Base-by-base conservation (phyloP, 2,329 filamentous ascomycete genomes). In the Fusarium poae region DNA sequence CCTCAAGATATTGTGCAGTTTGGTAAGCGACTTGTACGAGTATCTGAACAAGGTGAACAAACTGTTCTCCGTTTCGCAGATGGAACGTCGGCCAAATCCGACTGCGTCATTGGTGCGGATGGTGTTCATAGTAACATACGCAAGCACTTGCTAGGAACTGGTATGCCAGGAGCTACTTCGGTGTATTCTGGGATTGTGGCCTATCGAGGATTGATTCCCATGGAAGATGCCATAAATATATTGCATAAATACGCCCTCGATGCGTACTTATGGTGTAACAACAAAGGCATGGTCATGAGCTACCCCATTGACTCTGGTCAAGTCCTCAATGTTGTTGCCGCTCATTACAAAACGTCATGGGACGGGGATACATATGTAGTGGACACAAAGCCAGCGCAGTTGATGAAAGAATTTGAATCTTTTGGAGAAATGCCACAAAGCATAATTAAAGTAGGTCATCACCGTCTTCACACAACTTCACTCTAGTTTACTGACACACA, bases 31-130 rank as follows among this genome's bases (percentile, higher is more conserved):
- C 46, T 32, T 6, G n/a, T 49, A 21, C 18, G 32, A 20, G 29
- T 55, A 0, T 29, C 21, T 84, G 5, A 74, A 72, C 30, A 86
- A 85, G 71, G 75, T 77, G 16, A 79, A 83, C 12, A 49, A 74
- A 63, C 69, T n/a, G 74, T 80, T 1, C 72, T 86, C 1, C 70
- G 70, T 27, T 87, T 88, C 67, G 75, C 79, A n/a, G 85, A 87
- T 68, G 84, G 82, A 8, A 80, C 78, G 0, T 77, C 72, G 4
- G 77, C 77, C 0, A 71, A 74, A 0, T 83, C 82, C 1, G 83
- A 87, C 65, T 72, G 86, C 40, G 70, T 86, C 25, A 78, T 88
- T 18, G 85, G 84, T 1, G 82, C 84, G 1, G 85, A 88, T 72
- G 86, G 86, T 23, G 39, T 42, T 21, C 39, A 42, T 13, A 42